A percentile compares a stretch with the other conserved stretches of the same genome.
Conservation (phyloP, 116 monocot genomes). For the Zostera marina region DNA sequence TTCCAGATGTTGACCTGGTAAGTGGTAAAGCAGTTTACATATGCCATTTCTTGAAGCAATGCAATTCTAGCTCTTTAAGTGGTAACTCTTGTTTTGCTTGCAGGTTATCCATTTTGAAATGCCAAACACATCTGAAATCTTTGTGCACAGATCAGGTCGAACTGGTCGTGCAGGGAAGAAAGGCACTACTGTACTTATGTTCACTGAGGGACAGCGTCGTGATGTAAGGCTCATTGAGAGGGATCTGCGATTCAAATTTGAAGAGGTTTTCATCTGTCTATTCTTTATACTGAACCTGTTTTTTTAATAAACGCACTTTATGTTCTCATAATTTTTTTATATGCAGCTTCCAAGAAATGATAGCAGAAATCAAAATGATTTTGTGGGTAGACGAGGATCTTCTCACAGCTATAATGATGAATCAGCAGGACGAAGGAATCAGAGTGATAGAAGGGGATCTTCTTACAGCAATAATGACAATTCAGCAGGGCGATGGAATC, state of each 20-base stretch:
- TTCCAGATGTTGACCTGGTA: conserved; percentile 95
- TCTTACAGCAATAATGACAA: neutral
- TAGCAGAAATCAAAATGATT: conserved; percentile 2
- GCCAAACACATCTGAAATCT: conserved; percentile 93
- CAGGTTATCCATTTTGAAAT: conserved; percentile 94
- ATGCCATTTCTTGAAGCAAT: neutral
- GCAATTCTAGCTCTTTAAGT: neutral
- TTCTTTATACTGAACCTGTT: neutral
- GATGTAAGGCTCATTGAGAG: conserved; percentile 79
- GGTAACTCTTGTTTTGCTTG: neutral
- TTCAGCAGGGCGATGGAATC: neutral
- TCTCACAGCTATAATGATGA: neutral
- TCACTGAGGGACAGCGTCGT: conserved; percentile 72
- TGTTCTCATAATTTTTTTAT: neutral
- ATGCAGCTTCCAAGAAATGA: conserved; percentile 6
- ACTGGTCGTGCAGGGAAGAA: conserved; percentile 94
- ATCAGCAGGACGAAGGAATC: neutral
- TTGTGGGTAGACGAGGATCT: neutral
- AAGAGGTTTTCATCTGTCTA: conserved; percentile 7
- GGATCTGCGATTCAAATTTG: conserved; percentile 80
- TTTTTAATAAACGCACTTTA: neutral
- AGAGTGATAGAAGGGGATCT: neutral
- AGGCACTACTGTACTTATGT: conserved; percentile 79
- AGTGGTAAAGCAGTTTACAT: conserved; percentile 22
- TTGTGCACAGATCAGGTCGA: conserved; percentile 93